These are phyloP conservation scores for Globisporangium spiculum DNA, from an alignment of 352 stramenopile genomes.

Conservation along the genomic window DNA sequence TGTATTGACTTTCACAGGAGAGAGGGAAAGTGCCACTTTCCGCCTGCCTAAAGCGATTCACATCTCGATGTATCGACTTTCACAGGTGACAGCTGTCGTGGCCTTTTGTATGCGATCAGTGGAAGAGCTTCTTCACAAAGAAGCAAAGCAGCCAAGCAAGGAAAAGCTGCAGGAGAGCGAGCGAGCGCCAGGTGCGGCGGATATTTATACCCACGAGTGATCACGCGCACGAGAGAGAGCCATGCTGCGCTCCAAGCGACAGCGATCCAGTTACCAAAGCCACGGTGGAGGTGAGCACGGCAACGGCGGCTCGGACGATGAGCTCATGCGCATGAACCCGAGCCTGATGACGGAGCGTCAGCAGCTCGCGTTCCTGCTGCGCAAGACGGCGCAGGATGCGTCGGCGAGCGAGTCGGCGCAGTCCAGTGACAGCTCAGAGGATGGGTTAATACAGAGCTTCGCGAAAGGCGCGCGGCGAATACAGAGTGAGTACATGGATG, in stretches of 20 bases:
- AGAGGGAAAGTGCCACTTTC: background rate
- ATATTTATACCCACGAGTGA: slow-evolving; percentile 12
- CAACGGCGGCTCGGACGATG: slow-evolving; percentile 15
- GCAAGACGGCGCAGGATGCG: slow-evolving; percentile 60
- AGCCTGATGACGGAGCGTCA: slow-evolving; percentile 84
- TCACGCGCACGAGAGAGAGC: background rate
- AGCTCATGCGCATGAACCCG: slow-evolving; percentile 32
- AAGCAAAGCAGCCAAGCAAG: background rate
- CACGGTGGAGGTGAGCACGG: background rate
- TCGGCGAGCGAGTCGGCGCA: slow-evolving; percentile 28
- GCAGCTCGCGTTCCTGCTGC: slow-evolving; percentile 79
- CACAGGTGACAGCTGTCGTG: background rate
- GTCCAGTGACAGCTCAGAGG: slow-evolving; percentile 27
- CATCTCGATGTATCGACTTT: background rate
- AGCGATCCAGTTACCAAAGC: slow-evolving; percentile 11
- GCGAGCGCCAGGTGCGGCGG: background rate
- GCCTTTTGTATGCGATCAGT: slow-evolving; percentile 10
- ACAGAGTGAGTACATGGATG: slow-evolving; percentile 11
- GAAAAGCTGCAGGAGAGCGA: background rate
- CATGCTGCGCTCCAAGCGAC: slow-evolving; percentile 22
- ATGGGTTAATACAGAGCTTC: slow-evolving; percentile 22
- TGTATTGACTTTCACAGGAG: background rate
- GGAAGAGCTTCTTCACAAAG: background rate
- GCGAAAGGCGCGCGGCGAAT: slow-evolving; percentile 8
- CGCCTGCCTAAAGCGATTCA: background rate